Evolutionary conservation across 1,284 basidiomycete species (phyloP), one percentile per base, ranked within the genome.

Genomic region (Tausonia pullulans): DNA sequence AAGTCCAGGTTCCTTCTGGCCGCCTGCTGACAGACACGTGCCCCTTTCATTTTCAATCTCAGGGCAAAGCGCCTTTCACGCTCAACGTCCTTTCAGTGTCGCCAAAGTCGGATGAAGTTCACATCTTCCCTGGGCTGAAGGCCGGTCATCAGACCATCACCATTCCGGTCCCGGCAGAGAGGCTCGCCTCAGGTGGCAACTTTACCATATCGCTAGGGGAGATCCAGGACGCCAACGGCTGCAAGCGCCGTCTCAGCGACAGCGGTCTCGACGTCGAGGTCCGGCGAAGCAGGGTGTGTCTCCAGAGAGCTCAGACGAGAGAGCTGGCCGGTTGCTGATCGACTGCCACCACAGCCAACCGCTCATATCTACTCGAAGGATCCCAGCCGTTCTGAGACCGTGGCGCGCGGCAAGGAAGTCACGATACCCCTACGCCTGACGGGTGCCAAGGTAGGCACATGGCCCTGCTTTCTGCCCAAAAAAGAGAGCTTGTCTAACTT

Each of bases 151-250:
- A 51, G 45, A 9, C 44, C 27, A 39, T 62, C 46, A 60, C 57
- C 3, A 14, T 66, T 5, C 57, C 48, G 3, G 52, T 66, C 7
- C 61, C 61, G 3, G 49, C 41, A 9, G 61, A 56, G 46, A 16
- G 51, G 5, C 51, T 58, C 40, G 44, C 10, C 7, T 14, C 10
- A n/a, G 65, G 53, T 13, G 65, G 65, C 11, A 55, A 49, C 11
- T 63, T 53, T 16, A 58, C 61, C 0, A 44, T 66, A 13, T n/a
- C 39, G 8, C 53, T 66, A 8, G 48, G 45, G 27, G 49, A 48
- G 39, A 50, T 66, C 8, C 39, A 41, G 9, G 65, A 66, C 41
- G 61, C 48, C 46, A 63, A 63, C 49, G 65, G 65, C 2, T 66
- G 65, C 53, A 6, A 5, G 48, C 58, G 61, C 16, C 41, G 51